These are phyloP conservation scores for Lachnellula arida DNA, from an alignment of 2,329 filamentous ascomycete genomes.

Conservation along the genomic window DNA sequence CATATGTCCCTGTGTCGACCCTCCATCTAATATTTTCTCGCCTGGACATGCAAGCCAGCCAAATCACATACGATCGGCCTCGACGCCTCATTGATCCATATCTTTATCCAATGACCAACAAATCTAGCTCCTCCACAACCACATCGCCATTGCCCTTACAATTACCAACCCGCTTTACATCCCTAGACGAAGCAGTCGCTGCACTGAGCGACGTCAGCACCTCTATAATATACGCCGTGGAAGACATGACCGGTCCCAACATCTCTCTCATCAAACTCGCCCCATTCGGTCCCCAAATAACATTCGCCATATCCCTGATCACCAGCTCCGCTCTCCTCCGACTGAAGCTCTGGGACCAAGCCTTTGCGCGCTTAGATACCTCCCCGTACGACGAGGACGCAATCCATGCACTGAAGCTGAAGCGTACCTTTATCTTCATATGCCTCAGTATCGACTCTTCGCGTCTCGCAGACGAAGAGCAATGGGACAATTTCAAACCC, in stretches of 20 bases:
- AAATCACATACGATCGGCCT: not conserved
- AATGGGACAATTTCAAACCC: slow-evolving; percentile 8
- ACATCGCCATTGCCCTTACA: not conserved
- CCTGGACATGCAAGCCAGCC: slow-evolving; percentile 11
- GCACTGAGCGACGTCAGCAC: slow-evolving; percentile 5
- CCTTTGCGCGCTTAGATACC: not conserved
- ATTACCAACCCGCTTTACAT: not conserved
- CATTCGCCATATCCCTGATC: not conserved
- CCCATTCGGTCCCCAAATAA: not conserved
- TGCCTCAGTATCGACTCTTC: not conserved
- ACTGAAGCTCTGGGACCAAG: not conserved
- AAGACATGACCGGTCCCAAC: not conserved
- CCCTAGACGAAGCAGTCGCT: slow-evolving; percentile 5
- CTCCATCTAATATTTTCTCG: slow-evolving; percentile 14
- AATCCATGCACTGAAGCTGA: not conserved
- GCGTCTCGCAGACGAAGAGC: not conserved
- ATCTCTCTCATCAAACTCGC: not conserved
- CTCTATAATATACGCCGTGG: not conserved
- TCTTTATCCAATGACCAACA: not conserved
- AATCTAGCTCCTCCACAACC: not conserved
- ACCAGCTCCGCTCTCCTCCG: not conserved
- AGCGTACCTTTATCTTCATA: not conserved
- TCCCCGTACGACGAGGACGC: not conserved
- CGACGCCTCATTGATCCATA: not conserved
- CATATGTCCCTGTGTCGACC: slow-evolving; percentile 10